Conservation (phyloP, 2,329 filamentous ascomycete species). For the Colletotrichum chrysophilum region DNA sequence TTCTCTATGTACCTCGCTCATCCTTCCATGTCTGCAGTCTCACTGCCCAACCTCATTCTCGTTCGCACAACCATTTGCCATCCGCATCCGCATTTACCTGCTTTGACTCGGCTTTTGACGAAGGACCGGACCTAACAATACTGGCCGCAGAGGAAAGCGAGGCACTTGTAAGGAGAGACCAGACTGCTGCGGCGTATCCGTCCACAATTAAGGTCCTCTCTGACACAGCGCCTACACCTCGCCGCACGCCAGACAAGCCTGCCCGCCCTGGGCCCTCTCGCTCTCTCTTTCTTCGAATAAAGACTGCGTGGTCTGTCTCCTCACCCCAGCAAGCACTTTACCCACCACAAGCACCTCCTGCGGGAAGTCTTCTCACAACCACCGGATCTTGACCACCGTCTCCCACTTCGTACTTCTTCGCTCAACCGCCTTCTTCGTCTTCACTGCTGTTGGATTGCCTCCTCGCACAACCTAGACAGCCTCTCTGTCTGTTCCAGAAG, state of each 20-base stretch:
- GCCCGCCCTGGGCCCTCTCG: background rate
- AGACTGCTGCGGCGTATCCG: background rate
- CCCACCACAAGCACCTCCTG: background rate
- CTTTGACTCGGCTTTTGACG: background rate
- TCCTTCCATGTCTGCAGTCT: background rate
- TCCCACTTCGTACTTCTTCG: background rate
- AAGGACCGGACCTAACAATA: background rate
- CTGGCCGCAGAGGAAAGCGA: background rate
- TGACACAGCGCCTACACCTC: background rate
- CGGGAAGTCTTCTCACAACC: background rate
- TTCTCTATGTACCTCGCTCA: background rate
- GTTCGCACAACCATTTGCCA: background rate
- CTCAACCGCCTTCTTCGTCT: background rate
- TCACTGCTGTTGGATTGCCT: background rate
- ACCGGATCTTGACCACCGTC: background rate
- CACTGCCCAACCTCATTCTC: background rate
- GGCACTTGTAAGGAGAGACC: background rate
- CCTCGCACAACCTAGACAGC: background rate
- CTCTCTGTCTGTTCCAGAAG: background rate
- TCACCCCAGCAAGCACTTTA: background rate
- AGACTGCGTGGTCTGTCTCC: conserved; percentile 3
- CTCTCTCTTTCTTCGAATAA: background rate
- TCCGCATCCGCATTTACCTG: background rate
- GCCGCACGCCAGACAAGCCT: conserved; percentile 1
- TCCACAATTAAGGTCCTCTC: background rate